These are phyloP conservation scores for Ilyonectria robusta DNA, from an alignment of 2,329 filamentous ascomycete species.

Conservation along the genomic window DNA sequence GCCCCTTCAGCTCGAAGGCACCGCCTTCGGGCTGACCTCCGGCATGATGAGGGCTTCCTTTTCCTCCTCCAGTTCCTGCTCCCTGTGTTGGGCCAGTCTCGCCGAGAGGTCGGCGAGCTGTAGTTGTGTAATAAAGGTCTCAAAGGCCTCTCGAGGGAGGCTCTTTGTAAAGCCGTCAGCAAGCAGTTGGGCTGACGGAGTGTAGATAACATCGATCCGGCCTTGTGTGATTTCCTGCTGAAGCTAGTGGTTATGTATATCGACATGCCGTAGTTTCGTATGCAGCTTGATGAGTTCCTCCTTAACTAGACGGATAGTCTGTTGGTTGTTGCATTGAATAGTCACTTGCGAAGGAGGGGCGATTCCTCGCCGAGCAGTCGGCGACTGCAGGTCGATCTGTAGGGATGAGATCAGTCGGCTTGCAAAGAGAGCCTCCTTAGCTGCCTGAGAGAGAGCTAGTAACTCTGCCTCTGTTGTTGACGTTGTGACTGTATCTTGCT, in stretches of 20 bases:
- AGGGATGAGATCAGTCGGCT: not conserved
- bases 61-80: not conserved
- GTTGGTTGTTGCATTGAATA: constrained; percentile 2
- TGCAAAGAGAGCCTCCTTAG: too few relatives aligned
- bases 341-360: not conserved
- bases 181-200: not conserved
- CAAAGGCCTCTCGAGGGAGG: not conserved
- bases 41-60: not conserved
- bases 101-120: not conserved
- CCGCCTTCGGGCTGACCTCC: not conserved
- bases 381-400: not conserved
- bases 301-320: not conserved
- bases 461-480: too few relatives aligned
- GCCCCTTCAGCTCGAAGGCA: too few relatives aligned
- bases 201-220: not conserved
- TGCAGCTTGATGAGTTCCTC: not conserved
- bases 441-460: too few relatives aligned
- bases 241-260: constrained; percentile 23
- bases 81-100: not conserved
- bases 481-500: too few relatives aligned
- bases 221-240: not conserved
- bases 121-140: not conserved
- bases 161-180: not conserved
- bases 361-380: not conserved
- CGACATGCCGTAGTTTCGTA: not conserved